Conservation (phyloP, 2,329 filamentous ascomycete species). For the Exophiala dermatitidis region DNA sequence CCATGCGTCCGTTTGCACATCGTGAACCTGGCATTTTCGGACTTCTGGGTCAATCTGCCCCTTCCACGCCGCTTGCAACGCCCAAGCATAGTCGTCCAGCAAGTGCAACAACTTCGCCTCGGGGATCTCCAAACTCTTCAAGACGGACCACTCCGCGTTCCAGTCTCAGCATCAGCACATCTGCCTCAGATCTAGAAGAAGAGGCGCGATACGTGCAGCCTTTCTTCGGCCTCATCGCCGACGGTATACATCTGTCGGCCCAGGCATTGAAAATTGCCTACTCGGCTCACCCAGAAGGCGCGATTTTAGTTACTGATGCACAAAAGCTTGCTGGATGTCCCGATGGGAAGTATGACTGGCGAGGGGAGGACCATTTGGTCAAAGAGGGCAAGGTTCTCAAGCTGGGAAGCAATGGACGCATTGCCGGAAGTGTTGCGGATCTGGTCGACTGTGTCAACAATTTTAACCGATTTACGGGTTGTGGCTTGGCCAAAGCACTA, state of each 20-base stretch:
- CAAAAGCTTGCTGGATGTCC: conserved; percentile 81
- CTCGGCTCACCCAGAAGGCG: conserved; percentile 73
- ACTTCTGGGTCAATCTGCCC: conserved; percentile 61
- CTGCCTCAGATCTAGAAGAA: conserved; percentile 17
- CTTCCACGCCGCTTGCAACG: conserved; percentile 21
- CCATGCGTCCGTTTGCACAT: conserved; percentile 84
- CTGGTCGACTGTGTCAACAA: conserved; percentile 79
- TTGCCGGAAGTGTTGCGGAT: conserved; percentile 61
- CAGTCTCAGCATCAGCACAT: conserved; percentile 22
- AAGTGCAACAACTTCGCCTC: conserved; percentile 15
- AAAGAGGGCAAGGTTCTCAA: conserved; percentile 62
- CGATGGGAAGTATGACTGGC: conserved; percentile 81
- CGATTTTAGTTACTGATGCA: conserved; percentile 85
- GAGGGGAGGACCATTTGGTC: conserved; percentile 57
- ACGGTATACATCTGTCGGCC: conserved; percentile 84
- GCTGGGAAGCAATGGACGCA: conserved; percentile 68
- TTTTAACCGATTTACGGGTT: conserved; percentile 67
- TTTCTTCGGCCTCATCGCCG: conserved; percentile 82
- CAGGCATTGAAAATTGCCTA: conserved; percentile 85
- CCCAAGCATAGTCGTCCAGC: conserved; percentile 18
- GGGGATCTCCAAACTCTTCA: conserved; percentile 20
- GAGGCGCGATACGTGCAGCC: conserved; percentile 40
- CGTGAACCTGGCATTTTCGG: conserved; percentile 88
- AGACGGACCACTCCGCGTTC: conserved; percentile 22
- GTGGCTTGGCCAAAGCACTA: conserved; percentile 60